Percentiles rank a stretch among this genome's conserved stretches.
Conservation (phyloP, 352 stramenopile species). For the Globisporangium camurandrum region DNA sequence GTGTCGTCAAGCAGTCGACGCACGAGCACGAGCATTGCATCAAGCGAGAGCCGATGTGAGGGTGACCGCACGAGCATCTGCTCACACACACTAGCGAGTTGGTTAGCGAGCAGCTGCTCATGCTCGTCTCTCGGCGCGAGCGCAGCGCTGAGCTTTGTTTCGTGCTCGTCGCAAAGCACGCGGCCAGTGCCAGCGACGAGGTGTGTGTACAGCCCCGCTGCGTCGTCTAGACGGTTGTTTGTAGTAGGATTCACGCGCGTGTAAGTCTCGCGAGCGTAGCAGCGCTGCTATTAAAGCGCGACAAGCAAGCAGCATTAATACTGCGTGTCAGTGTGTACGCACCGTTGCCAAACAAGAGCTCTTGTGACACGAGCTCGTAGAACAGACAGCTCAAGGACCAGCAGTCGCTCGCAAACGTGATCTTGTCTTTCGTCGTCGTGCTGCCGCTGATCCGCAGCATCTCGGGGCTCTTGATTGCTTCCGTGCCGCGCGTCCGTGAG, state of each 20-base stretch:
- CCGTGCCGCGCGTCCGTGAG: conserved; percentile 51
- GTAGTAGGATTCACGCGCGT: not conserved
- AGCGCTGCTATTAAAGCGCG: too few species aligned
- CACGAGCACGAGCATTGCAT: conserved; percentile 13
- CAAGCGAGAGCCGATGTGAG: conserved; percentile 17
- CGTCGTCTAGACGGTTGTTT: conserved; percentile 34
- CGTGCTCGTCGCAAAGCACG: conserved; percentile 37
- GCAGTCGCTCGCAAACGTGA: conserved; percentile 48
- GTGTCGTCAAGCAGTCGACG: conserved; percentile 20
- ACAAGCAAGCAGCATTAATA: too few species aligned
- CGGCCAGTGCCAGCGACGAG: conserved; percentile 24
- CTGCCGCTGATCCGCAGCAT: conserved; percentile 46
- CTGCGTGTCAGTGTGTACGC: too few species aligned
- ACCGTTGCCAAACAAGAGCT: conserved; percentile 63
- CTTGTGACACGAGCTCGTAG: conserved; percentile 57
- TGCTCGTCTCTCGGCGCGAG: conserved; percentile 22
- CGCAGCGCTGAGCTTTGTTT: conserved; percentile 21
- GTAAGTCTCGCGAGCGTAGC: not conserved
- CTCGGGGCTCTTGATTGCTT: conserved; percentile 75
- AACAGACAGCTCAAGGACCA: conserved; percentile 71
- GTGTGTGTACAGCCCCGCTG: conserved; percentile 51
- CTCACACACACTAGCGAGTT: conserved; percentile 19
- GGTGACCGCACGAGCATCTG: conserved; percentile 24
- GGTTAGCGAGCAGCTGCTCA: conserved; percentile 22
- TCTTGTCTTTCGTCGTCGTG: conserved; percentile 12